These are phyloP conservation scores for Podosphaera aphanis DNA, from an alignment of 2,329 filamentous ascomycete species.

Conservation along the genomic window DNA sequence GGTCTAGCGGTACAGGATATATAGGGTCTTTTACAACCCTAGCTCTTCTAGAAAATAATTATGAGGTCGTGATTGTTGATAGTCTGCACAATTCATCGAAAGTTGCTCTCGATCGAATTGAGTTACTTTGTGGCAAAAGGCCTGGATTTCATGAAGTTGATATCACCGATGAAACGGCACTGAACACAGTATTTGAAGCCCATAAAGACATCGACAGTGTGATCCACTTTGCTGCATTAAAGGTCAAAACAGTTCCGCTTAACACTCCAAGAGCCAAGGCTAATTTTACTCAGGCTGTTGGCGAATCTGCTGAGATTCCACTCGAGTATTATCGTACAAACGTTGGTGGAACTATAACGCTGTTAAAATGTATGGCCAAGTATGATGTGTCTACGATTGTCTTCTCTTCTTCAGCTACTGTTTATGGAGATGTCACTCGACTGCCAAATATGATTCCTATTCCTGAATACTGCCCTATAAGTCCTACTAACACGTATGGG, in stretches of 20 bases:
- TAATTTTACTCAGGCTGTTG: constrained; percentile 45
- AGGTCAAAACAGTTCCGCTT: constrained; percentile 28
- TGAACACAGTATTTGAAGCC: constrained; percentile 70
- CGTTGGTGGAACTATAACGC: constrained; percentile 71
- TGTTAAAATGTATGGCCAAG: constrained; percentile 67
- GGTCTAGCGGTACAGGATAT: constrained; percentile 76
- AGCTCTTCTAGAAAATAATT: constrained; percentile 75
- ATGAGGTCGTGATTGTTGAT: constrained; percentile 91
- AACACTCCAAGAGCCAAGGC: constrained; percentile 1
- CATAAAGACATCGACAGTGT: constrained; percentile 92
- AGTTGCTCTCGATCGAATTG: constrained; percentile 82
- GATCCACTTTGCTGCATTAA: constrained; percentile 94
- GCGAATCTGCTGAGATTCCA: constrained; percentile 80
- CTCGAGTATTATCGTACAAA: constrained; percentile 97
- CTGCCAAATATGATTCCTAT: constrained; percentile 98
- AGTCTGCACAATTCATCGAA: constrained; percentile 91
- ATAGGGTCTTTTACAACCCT: constrained; percentile 95
- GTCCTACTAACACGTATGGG: constrained; percentile 92
- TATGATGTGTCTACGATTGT: constrained; percentile 92
- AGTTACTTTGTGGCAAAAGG: constrained; percentile 74
- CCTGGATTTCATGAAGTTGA: constrained; percentile 70
- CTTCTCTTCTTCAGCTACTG: constrained; percentile 93
- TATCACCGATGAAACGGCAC: constrained; percentile 59
- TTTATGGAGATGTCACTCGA: constrained; percentile 92
- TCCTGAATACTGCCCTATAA: constrained; percentile 85